Conservation (phyloP, 768 basidiomycete genomes). For the Tubosaeta sp. region DNA sequence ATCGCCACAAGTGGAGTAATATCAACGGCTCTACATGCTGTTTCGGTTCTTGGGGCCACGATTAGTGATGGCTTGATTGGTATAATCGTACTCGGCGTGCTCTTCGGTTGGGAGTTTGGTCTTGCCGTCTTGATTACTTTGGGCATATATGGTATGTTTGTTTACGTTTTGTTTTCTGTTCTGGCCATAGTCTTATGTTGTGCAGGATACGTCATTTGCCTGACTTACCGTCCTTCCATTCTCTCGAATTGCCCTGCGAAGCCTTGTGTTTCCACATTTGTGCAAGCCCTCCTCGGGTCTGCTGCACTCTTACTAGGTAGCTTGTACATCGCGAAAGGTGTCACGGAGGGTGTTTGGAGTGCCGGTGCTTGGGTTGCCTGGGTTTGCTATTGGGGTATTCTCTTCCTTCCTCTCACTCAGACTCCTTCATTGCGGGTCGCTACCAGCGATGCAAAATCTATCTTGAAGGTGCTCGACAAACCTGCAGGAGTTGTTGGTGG, state of each 20-base stretch:
- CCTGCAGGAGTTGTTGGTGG: constrained; percentile 83
- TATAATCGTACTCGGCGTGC: constrained; percentile 56
- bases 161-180: background rate
- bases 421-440: constrained; percentile 59
- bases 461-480: constrained; percentile 77
- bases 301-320: constrained; percentile 74
- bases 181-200: background rate
- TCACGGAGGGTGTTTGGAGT: constrained; percentile 27
- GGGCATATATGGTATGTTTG: constrained; percentile 63
- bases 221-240: constrained; percentile 8
- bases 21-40: constrained; percentile 14
- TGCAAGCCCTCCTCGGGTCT: constrained; percentile 80
- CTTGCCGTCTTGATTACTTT: constrained; percentile 69
- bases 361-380: constrained; percentile 26
- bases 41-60: constrained; percentile 71
- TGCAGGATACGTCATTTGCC: constrained; percentile 16
- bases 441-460: constrained; percentile 71
- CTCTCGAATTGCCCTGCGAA: constrained; percentile 6
- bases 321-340: constrained; percentile 25
- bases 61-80: constrained; percentile 77
- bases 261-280: constrained; percentile 22
- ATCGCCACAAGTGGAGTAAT: constrained; percentile 8
- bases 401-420: constrained; percentile 33
- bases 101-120: constrained; percentile 65
- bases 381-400: constrained; percentile 29